phyloP scores from a whole-genome alignment of 2,329 filamentous ascomycete species.

The Teratosphaeria nubilosa region DNA sequence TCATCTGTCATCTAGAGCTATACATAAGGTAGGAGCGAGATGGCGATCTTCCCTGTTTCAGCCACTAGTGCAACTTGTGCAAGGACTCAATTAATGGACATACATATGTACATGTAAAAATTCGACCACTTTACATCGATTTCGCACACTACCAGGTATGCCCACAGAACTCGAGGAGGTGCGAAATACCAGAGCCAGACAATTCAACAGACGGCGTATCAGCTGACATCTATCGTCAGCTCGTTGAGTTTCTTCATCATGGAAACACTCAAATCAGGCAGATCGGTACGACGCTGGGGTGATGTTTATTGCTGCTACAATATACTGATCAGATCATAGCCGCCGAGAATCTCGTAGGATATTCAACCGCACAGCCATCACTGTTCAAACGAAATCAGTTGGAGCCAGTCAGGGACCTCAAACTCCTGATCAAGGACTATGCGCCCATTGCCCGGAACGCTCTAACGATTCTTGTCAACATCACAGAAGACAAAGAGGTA shows the following conservation, averaged over 20 bases:
- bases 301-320: background rate
- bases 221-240: conserved; percentile 39
- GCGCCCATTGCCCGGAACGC: conserved; percentile 90
- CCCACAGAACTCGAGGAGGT: conserved; percentile 43
- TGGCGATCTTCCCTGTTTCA: background rate
- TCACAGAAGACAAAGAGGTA: conserved; percentile 67
- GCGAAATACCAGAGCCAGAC: background rate
- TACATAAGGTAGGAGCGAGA: background rate
- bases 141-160: conserved; percentile 24
- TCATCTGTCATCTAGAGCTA: background rate
- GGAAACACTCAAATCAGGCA: conserved; percentile 84
- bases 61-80: background rate
- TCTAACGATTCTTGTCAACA: conserved; percentile 79
- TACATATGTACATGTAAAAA: background rate
- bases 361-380: conserved; percentile 60
- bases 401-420: conserved; percentile 74
- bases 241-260: conserved; percentile 87
- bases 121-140: background rate
- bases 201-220: background rate
- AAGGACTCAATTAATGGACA: background rate
- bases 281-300: conserved; percentile 44
- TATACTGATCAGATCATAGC: conserved; percentile 38
- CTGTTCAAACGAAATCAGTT: conserved; percentile 79
- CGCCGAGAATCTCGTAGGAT: conserved; percentile 77
- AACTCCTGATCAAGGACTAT: conserved; percentile 76